Evolutionary conservation across 1,284 basidiomycete species (phyloP), one percentile per base, ranked within the genome.

Genomic region (Agroathelia rolfsii): DNA sequence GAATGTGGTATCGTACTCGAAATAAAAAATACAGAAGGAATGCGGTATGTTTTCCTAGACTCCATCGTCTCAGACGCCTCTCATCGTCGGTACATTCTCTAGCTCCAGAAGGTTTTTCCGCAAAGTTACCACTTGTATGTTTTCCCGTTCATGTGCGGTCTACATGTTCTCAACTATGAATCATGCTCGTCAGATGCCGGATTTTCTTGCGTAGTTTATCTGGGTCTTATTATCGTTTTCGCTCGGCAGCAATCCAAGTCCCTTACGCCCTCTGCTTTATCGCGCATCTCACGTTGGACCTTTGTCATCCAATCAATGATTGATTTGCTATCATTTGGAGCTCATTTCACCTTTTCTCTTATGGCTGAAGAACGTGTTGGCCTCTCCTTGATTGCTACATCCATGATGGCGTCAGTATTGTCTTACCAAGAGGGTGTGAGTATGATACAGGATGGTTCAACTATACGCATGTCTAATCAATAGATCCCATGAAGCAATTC

Each of bases 271-370:
- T 75, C 79, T 1, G 76, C 77, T 3, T 64, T 90, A 14, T 74
- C 80, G 9, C 74, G 83, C 24, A 68, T 89, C 12, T 89, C 85
- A 3, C 62, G 82, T 3, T 88, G 84, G 76, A 72, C 78, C 0
- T 86, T 92, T 48, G 61, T 87, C 16, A 61, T 76, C 9, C 84
- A 89, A 52, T 70, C 78, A 6, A 69, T 79, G 2, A 69, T 84
- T 9, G 88, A 93, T 49, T 72, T 80, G 0, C 75, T 88, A 30
- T 76, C 83, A 1, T 90, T 90, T 49, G 79, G 82, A 15, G 79
- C 80, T 42, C 85, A 92, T 47, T 73, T 89, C 30, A 88, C 85
- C 0, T 78, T 92, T 37, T 84, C 82, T 3, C 78, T 90, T 31
- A 59, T 89, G 21, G 75, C 81, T 2, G 80, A 88, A 39, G 86